Conservation (phyloP, 2,329 filamentous ascomycete species). For the Pseudogymnoascus sp. region DNA sequence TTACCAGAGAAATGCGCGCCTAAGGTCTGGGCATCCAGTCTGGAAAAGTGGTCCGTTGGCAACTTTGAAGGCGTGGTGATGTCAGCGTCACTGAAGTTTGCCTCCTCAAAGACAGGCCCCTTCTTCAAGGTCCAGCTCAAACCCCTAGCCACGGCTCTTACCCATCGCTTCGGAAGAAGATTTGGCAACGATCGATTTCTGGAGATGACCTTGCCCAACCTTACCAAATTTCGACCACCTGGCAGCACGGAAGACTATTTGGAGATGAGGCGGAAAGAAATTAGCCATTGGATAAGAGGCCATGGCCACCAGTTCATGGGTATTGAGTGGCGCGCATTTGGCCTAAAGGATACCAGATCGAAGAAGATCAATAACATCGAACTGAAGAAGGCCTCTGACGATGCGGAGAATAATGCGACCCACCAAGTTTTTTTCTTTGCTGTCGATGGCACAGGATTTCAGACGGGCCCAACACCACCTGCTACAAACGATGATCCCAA, state of each 20-base stretch:
- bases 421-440: conserved; percentile 51
- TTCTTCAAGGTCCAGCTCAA: conserved; percentile 42
- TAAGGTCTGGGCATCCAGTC: conserved; percentile 37
- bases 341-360: conserved; percentile 20
- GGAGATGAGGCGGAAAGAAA: conserved; percentile 27
- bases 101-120: conserved; percentile 29
- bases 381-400: conserved; percentile 29
- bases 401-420: conserved; percentile 26
- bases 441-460: conserved; percentile 34
- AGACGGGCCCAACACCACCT: conserved; percentile 2
- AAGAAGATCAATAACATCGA: conserved; percentile 33
- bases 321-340: conserved; percentile 26
- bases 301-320: conserved; percentile 23
- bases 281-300: conserved; percentile 36
- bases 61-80: conserved; percentile 40
- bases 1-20: conserved; percentile 43
- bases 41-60: conserved; percentile 15
- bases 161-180: conserved; percentile 46
- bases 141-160: conserved; percentile 42
- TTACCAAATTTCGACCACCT: conserved; percentile 26
- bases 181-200: conserved; percentile 55
- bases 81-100: conserved; percentile 35
- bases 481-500: not conserved
- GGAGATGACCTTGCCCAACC: conserved; percentile 46
- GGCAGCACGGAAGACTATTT: conserved; percentile 29